phyloP scores from a whole-genome alignment of 495 filamentous ascomycete genomes.

The Xylaria nigripes region DNA sequence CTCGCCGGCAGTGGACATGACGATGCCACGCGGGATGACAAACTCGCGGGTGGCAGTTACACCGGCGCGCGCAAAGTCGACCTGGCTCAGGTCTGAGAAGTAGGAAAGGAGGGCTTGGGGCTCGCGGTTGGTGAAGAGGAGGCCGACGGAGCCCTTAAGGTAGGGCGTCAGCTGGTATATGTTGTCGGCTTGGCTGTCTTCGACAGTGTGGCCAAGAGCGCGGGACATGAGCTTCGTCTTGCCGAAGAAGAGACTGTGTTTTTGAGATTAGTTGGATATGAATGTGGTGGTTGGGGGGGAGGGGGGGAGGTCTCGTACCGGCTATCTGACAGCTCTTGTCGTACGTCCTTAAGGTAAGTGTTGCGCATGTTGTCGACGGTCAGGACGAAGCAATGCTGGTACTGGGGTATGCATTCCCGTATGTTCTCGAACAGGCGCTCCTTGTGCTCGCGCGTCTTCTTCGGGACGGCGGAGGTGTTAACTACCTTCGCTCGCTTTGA shows the following conservation, averaged over 20 bases:
- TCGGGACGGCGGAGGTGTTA: constrained; percentile 79
- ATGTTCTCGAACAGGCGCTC: constrained; percentile 80
- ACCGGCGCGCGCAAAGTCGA: constrained; percentile 87
- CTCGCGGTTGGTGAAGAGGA: constrained; percentile 76
- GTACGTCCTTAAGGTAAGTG: constrained; percentile 87
- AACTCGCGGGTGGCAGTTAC: constrained; percentile 63
- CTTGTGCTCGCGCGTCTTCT: constrained; percentile 85
- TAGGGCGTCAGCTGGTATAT: constrained; percentile 60
- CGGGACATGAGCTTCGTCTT: constrained; percentile 98
- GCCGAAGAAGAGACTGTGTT: constrained; percentile 80
- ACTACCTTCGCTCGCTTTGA: constrained; percentile 87
- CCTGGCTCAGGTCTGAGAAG: constrained; percentile 52
- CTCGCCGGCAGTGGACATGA: constrained; percentile 71
- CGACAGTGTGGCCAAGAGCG: constrained; percentile 68
- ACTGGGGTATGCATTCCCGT: constrained; percentile 73
- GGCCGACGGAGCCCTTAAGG: constrained; percentile 74
- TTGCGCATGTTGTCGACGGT: constrained; percentile 97
- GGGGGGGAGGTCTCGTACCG: constrained; percentile 47
- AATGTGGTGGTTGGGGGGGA: neutral
- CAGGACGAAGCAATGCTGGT: constrained; percentile 89
- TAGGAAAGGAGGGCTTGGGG: constrained; percentile 55
- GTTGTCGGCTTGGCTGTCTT: constrained; percentile 67
- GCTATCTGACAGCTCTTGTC: constrained; percentile 73
- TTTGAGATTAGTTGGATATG: neutral
- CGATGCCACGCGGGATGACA: constrained; percentile 64